phyloP scores from a whole-genome alignment of 2,329 filamentous ascomycete species.

The Penicillium sclerotigenum region DNA sequence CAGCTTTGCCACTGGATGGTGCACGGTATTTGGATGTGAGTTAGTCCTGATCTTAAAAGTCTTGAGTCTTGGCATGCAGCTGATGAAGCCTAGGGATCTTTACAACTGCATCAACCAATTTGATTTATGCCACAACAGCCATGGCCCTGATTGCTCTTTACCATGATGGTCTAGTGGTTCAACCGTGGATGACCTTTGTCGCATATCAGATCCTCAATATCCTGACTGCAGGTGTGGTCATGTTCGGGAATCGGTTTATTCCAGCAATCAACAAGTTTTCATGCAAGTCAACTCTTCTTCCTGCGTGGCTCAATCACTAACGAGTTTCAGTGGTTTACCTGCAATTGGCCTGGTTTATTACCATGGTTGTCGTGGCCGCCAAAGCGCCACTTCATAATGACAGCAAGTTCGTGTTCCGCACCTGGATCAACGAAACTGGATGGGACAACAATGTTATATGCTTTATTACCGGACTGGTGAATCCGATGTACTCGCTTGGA shows the following conservation, averaged over 20 bases:
- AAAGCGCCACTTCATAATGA: constrained; percentile 47
- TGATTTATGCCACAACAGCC: constrained; percentile 44
- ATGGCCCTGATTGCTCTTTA: constrained; percentile 47
- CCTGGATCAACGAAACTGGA: constrained; percentile 54
- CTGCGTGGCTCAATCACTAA: neutral
- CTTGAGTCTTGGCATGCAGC: neutral
- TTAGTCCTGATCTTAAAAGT: neutral
- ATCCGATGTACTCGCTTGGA: constrained; percentile 48
- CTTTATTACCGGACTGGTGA: constrained; percentile 52
- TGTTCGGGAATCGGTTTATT: constrained; percentile 49
- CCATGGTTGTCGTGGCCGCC: constrained; percentile 50
- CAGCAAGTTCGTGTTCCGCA: constrained; percentile 51
- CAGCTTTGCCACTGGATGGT: constrained; percentile 48
- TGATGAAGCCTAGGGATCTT: constrained; percentile 40
- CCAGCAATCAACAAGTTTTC: constrained; percentile 47
- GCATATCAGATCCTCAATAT: constrained; percentile 41
- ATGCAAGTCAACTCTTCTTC: constrained; percentile 18
- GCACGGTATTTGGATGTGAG: constrained; percentile 42
- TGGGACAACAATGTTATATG: constrained; percentile 51
- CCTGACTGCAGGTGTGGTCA: constrained; percentile 45
- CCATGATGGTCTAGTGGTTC: constrained; percentile 39
- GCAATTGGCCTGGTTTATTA: constrained; percentile 48
- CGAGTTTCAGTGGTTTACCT: constrained; percentile 40
- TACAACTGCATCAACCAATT: constrained; percentile 45
- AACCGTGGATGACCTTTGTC: constrained; percentile 51